Evolutionary conservation across 495 filamentous ascomycete species (phyloP).

Genomic region (Neurospora discreta): DNA sequence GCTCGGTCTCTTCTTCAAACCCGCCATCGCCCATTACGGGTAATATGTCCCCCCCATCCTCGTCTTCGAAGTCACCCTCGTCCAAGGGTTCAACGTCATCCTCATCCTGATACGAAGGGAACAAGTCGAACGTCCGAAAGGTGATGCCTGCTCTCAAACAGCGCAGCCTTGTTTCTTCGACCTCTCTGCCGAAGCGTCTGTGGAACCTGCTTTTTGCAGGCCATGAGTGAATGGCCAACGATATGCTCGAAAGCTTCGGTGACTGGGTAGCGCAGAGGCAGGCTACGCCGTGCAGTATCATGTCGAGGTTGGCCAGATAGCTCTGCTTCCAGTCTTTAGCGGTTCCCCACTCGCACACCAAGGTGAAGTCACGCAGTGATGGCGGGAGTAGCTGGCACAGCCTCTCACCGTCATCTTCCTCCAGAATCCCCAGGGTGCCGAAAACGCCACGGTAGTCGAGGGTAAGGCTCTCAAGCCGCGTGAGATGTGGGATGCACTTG

Average conservation of each 20-base stretch:
- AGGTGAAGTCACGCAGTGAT: constrained; percentile 18
- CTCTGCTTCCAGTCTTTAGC: constrained; percentile 23
- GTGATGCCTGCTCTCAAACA: constrained; percentile 17
- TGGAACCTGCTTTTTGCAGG: constrained; percentile 22
- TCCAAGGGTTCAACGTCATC: constrained; percentile 13
- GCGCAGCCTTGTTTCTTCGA: constrained; percentile 12
- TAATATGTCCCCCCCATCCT: constrained; percentile 5
- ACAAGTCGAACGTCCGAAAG: constrained; percentile 22
- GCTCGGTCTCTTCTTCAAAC: constrained; percentile 7
- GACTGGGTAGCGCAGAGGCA: constrained; percentile 13
- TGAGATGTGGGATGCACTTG: constrained; percentile 18
- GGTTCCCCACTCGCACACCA: constrained; percentile 25
- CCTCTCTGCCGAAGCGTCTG: constrained; percentile 19
- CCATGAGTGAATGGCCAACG: constrained; percentile 26
- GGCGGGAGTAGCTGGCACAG: constrained; percentile 19
- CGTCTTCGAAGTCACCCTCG: constrained; percentile 10
- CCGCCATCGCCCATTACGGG: neutral
- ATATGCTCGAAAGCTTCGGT: constrained; percentile 14
- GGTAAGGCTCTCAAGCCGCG: constrained; percentile 13
- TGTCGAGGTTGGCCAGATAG: constrained; percentile 22
- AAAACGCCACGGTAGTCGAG: constrained; percentile 25
- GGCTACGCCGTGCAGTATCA: constrained; percentile 22
- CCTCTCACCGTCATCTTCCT: constrained; percentile 24
- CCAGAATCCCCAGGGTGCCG: constrained; percentile 23
- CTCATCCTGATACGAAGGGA: constrained; percentile 22